Conservation (phyloP, 495 filamentous ascomycete species). For the Trichocladium uniseriatum region DNA sequence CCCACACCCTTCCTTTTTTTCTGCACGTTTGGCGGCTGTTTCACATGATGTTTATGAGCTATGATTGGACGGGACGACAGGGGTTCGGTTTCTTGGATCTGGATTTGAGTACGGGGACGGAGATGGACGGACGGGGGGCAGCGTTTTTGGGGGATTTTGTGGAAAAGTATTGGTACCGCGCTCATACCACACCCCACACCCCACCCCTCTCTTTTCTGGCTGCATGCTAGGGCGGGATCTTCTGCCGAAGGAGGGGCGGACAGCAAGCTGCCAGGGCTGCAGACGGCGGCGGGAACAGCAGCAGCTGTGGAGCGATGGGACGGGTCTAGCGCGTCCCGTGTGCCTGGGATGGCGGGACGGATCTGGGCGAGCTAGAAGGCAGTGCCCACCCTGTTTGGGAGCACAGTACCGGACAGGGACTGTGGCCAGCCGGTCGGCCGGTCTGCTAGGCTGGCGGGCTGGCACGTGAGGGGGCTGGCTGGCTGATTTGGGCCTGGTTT, state of each 20-base stretch:
- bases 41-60: slow-evolving; percentile 32
- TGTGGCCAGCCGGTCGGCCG: not conserved
- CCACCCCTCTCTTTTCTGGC: too few species aligned
- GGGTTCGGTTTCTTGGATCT: not conserved
- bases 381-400: not conserved
- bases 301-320: not conserved
- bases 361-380: not conserved
- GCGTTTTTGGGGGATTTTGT: slow-evolving; percentile 12
- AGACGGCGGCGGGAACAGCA: slow-evolving; percentile 1
- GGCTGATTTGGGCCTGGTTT: too few species aligned
- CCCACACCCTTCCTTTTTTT: not conserved
- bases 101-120: not conserved
- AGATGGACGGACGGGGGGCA: slow-evolving; percentile 4
- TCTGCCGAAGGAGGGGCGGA: too few species aligned
- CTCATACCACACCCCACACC: too few species aligned
- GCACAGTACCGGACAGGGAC: not conserved
- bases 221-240: not conserved
- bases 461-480: too few species aligned
- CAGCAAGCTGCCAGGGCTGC: slow-evolving; percentile 13
- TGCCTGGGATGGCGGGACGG: slow-evolving; percentile 10
- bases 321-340: slow-evolving; percentile 8
- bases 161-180: too few species aligned
- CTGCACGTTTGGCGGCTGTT: slow-evolving; percentile 20
- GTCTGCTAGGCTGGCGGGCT: not conserved
- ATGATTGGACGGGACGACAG: slow-evolving; percentile 34